Evolutionary conservation across 768 basidiomycete genomes (phyloP), one percentile per base, ranked within the genome.

Genomic region (Tulasnella sp.): DNA sequence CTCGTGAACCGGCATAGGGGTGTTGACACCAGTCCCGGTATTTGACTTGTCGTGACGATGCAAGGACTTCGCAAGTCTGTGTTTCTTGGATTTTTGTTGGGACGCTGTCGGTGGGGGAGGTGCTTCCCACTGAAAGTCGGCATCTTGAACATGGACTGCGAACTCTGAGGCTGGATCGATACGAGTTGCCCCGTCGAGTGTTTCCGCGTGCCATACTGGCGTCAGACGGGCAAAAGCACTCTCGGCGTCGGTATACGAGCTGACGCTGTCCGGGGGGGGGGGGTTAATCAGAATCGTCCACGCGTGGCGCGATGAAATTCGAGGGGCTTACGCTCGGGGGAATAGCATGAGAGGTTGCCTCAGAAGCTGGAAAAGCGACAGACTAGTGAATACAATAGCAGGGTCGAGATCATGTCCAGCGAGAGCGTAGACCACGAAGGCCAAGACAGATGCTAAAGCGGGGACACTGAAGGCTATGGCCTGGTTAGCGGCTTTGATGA

Each of bases 271-370:
- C 19, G 45, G 8, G 5, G 39, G 36, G 69, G 82, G 80, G 42
- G 78, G 5, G 83, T 82, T 17, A 83, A 29, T 49, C 54, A 2
- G 39, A n/a, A 8, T 25, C 34, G n/a, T 22, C 14, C 75, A 77
- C 82, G 82, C 80, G 81, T 82, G 34, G 83, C 25, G 22, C 52
- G 17, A 71, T 67, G 37, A 40, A 3, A 25, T 31, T 64, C 49
- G 37, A 76, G 39, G n/a, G 19, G 39, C 71, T 22, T 42, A 73
- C 72, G 72, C 72, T 37, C 88, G 86, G 19, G 89, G 89, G 39
- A 90, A 82, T 81, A 89, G 89, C 87, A 89, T 87, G 85, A 90
- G 87, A 0, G 91, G 90, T 81, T 91, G 90, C 17, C 90, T 87
- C 42, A 91, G 86, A 25, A 91, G 85, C 84, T 89, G 83, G 82